Evolutionary conservation across 148 eudicot species (phyloP), one percentile per base, ranked within the genome.

Genomic region (Chenopodium quinoa): DNA sequence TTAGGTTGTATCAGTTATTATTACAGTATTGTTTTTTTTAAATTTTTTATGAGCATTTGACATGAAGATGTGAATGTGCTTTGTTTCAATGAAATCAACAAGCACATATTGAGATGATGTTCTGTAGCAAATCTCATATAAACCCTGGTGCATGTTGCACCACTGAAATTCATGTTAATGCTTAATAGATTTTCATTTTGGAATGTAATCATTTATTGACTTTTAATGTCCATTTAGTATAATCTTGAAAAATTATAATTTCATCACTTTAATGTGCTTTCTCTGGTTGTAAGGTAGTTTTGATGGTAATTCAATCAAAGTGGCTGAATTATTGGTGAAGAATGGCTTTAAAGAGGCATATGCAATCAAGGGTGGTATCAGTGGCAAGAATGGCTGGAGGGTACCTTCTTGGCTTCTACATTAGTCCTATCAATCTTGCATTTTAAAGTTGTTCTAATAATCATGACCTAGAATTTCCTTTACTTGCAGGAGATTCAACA

Each of bases 311-410:
- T 93, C 99, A 71, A 84, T 96, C 83, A 87, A 89, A 89, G 98
- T 88, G 84, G 99, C 97, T 7, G 97, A 92, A 86, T 75, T 96
- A 72, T 87, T 96, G 89, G 85, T 91, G 90, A 90, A 92, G 76
- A 89, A 90, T 81, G 97, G 98, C 22, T 91, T 93, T 81, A 92
- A 91, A 87, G 94, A 90, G 86, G 95, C 95, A 44, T 96, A 91
- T 82, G 98, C 99, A 71, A 90, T 96, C 84, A 89, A 88, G 75
- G 99, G 97, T 66, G 99, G 99, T 52, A 82, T 90, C 81, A 89
- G 89, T 86, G 99, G 99, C 90, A 87, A 88, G 83, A 90, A 88
- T 46, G 99, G 98, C 34, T 96, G 99, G 99, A 92, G 89, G 94
- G 99, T 93, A 76, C 37, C 25, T 67, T 58, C 56, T 80, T 54